A percentile compares a stretch with the other conserved stretches of the same genome.
These are phyloP conservation scores for Penicillium odoratum DNA, from an alignment of 495 filamentous ascomycete species.

Conservation along the genomic window DNA sequence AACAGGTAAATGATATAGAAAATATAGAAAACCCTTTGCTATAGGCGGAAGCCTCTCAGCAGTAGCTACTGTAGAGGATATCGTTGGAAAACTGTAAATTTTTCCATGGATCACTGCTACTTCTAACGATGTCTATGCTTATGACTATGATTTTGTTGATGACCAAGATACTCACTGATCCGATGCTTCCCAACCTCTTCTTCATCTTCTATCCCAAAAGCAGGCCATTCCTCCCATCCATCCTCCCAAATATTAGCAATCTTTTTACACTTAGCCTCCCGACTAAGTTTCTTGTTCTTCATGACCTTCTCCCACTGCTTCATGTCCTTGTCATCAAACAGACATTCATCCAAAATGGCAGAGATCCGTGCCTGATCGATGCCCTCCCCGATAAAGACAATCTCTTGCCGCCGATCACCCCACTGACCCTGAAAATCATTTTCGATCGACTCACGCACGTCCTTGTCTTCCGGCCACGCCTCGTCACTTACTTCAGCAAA, in stretches of 20 bases:
- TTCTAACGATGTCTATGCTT: constrained; percentile 19
- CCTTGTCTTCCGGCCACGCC: constrained; percentile 46
- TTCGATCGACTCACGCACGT: constrained; percentile 41
- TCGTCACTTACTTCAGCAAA: constrained; percentile 49
- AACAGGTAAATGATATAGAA: too few species aligned
- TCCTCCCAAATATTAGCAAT: constrained; percentile 51
- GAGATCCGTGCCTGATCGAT: constrained; percentile 46
- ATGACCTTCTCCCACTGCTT: constrained; percentile 51
- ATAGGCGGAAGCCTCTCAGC: too few species aligned
- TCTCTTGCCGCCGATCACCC: constrained; percentile 60
- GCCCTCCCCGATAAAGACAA: constrained; percentile 59
- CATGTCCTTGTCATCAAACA: constrained; percentile 52
- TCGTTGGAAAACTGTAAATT: too few species aligned
- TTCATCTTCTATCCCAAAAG: constrained; percentile 37
- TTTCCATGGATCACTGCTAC: too few species aligned
- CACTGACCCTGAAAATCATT: constrained; percentile 52
- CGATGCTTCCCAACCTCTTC: constrained; percentile 34
- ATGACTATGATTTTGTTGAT: constrained; percentile 44
- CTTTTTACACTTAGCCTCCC: constrained; percentile 34
- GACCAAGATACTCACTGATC: constrained; percentile 33
- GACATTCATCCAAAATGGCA: constrained; percentile 47
- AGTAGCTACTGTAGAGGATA: too few species aligned
- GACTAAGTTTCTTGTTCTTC: constrained; percentile 34
- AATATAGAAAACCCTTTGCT: too few species aligned
- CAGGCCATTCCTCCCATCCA: constrained; percentile 58